Conservation (phyloP, 257 asterid genomes). For the Jasminum sambac region DNA sequence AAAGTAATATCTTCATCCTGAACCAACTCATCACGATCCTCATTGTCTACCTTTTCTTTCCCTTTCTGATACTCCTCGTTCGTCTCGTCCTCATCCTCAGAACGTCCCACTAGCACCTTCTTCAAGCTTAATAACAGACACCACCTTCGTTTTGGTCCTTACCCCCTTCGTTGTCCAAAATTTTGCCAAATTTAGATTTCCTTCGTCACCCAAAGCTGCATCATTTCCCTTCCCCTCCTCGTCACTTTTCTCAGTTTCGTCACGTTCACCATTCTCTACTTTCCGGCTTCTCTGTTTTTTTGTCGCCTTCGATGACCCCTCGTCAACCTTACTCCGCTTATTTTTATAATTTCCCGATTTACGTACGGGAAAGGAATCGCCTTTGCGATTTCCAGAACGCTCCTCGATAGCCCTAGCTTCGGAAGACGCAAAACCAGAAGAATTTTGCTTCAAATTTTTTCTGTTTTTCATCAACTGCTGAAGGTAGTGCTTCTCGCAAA, state of each 20-base stretch:
- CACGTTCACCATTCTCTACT: slow-evolving; percentile 16
- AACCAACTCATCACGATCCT: slow-evolving; percentile 19
- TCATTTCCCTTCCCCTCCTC: slow-evolving; percentile 4
- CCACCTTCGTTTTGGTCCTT: slow-evolving; percentile 14
- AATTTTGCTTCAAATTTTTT: not conserved
- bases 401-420: slow-evolving; percentile 16
- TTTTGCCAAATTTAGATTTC: slow-evolving; percentile 1
- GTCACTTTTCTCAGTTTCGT: not conserved
- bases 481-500: slow-evolving; percentile 37
- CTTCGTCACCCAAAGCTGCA: not conserved
- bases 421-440: slow-evolving; percentile 7
- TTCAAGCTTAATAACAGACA: not conserved
- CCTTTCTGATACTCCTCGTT: slow-evolving; percentile 8
- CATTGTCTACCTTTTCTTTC: slow-evolving; percentile 10
- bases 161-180: slow-evolving; percentile 15
- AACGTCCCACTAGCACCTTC: slow-evolving; percentile 9
- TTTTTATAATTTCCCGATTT: slow-evolving; percentile 7
- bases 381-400: slow-evolving; percentile 1
- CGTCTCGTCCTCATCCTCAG: slow-evolving; percentile 3
- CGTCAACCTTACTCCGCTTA: slow-evolving; percentile 12
- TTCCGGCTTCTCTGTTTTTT: slow-evolving; percentile 26
- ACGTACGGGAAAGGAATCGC: not conserved
- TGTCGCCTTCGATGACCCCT: slow-evolving; percentile 18
- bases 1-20: slow-evolving; percentile 11
- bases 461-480: not conserved